Conservation (phyloP, 1,284 basidiomycete genomes). For the Marasmius fiardii region DNA sequence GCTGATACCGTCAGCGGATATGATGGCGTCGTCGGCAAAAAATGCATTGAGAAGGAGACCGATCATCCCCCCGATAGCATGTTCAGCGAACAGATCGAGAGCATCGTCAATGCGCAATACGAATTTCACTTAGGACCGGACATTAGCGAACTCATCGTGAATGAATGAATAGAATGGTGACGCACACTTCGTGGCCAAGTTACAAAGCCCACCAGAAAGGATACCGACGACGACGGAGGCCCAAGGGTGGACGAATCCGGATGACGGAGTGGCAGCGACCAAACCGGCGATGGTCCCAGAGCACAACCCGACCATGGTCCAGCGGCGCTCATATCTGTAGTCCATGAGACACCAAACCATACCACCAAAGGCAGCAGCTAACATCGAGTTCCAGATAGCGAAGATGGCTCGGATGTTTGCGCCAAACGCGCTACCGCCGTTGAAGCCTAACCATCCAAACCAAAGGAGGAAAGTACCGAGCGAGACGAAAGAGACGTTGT, state of each 20-base stretch:
- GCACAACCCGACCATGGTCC: slow-evolving; percentile 87
- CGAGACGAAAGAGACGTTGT: slow-evolving; percentile 88
- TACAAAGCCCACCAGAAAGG: slow-evolving; percentile 73
- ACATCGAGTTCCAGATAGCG: slow-evolving; percentile 88
- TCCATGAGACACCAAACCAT: slow-evolving; percentile 90
- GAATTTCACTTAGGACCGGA: slow-evolving; percentile 53
- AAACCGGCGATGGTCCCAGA: slow-evolving; percentile 86
- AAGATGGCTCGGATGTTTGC: slow-evolving; percentile 88
- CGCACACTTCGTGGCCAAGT: slow-evolving; percentile 85
- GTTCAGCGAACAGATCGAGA: slow-evolving; percentile 87
- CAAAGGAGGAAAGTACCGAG: slow-evolving; percentile 89
- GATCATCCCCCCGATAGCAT: slow-evolving; percentile 81
- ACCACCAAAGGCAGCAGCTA: slow-evolving; percentile 74
- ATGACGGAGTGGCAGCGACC: slow-evolving; percentile 88
- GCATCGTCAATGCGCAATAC: slow-evolving; percentile 74
- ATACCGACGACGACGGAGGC: slow-evolving; percentile 77
- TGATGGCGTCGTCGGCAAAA: slow-evolving; percentile 67
- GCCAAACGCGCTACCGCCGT: slow-evolving; percentile 80
- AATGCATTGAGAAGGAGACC: slow-evolving; percentile 79
- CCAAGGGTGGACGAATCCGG: slow-evolving; percentile 66
- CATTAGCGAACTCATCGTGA: slow-evolving; percentile 14
- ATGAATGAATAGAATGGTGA: slow-evolving; percentile 20
- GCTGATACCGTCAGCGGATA: slow-evolving; percentile 75
- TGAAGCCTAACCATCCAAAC: slow-evolving; percentile 83
- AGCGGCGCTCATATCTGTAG: slow-evolving; percentile 78